phyloP scores from a whole-genome alignment of 1,284 basidiomycete genomes.

The Tilletiopsis washingtonensis region DNA sequence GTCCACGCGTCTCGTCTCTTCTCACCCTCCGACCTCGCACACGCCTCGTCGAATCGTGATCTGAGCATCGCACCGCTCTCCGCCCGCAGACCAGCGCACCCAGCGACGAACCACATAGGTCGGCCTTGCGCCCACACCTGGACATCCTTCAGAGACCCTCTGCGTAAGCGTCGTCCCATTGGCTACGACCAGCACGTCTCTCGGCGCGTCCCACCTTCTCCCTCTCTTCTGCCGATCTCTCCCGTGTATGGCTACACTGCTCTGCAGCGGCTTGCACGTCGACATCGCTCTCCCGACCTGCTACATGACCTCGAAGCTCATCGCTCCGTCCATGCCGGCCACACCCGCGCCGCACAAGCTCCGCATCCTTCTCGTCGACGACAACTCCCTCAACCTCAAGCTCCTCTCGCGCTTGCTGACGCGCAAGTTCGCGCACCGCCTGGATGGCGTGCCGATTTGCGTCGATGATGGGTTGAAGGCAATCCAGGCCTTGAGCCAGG shows the following conservation, averaged over 20 bases:
- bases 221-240: not conserved
- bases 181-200: constrained; percentile 3
- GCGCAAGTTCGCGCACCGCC: constrained; percentile 22
- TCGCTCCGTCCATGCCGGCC: not conserved
- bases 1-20: not conserved
- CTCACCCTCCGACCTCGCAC: not conserved
- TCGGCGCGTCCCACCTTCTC: not conserved
- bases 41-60: no score
- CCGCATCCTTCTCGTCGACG: constrained; percentile 36
- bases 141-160: not conserved
- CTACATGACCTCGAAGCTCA: not conserved
- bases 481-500: constrained; percentile 24
- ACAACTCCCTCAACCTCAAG: constrained; percentile 34
- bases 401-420: constrained; percentile 14
- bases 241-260: not conserved
- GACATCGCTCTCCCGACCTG: not conserved
- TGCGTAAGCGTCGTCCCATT: constrained; percentile 7
- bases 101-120: not conserved
- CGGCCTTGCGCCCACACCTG: no score
- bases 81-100: not conserved
- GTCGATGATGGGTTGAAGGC: constrained; percentile 36
- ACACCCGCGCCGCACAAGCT: constrained; percentile 7
- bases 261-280: not conserved
- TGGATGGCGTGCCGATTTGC: constrained; percentile 22
- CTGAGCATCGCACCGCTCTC: not conserved